Conservation (phyloP, 129 eudicot genomes). For the Rutidosis leptorrhynchoides region DNA sequence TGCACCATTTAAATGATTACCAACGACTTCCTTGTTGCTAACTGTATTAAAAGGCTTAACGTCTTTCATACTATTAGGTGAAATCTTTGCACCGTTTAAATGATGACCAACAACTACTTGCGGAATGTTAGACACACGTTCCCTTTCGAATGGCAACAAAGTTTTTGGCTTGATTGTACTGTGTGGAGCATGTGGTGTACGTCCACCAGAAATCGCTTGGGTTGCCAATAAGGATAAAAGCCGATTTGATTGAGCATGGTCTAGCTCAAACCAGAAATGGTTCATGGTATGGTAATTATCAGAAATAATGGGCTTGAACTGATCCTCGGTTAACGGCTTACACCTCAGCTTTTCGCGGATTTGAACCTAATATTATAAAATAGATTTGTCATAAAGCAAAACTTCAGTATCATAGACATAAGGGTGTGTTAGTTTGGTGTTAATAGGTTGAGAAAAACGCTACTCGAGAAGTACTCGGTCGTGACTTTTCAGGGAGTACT, state of each 20-base stretch:
- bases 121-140: constrained; percentile 23
- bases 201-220: constrained; percentile 37
- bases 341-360: constrained; percentile 53
- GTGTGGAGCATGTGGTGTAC: constrained; percentile 30
- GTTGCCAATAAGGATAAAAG: constrained; percentile 49
- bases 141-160: constrained; percentile 23
- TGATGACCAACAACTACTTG: constrained; percentile 16
- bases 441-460: too few relatives aligned
- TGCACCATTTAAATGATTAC: constrained; percentile 1
- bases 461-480: too few relatives aligned
- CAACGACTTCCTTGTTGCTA: neutral
- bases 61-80: constrained; percentile 14
- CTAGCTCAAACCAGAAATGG: constrained; percentile 88
- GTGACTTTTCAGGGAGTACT: too few relatives aligned
- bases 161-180: constrained; percentile 18
- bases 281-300: constrained; percentile 48
- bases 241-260: constrained; percentile 61
- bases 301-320: constrained; percentile 60
- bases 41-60: neutral
- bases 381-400: constrained; percentile 5
- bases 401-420: constrained; percentile 7
- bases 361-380: constrained; percentile 49
- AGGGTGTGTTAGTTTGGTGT: neutral
- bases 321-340: constrained; percentile 46
- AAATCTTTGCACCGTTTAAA: constrained; percentile 30